phyloP scores from a whole-genome alignment of 2,329 filamentous ascomycete species.

The Fusarium pseudograminearum region DNA sequence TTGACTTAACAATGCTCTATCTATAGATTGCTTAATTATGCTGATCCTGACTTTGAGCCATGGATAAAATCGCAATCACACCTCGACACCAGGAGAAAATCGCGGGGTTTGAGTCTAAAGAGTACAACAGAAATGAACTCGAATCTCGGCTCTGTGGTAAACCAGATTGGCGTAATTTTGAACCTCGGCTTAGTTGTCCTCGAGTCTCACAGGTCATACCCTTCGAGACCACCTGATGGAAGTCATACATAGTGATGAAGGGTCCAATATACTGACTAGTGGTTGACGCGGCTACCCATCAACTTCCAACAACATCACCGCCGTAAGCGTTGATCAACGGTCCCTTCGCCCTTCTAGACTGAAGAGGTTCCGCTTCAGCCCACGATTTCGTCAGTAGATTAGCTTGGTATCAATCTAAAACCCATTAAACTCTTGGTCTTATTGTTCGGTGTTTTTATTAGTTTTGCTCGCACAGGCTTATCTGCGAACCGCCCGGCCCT shows the following conservation, averaged over 20 bases:
- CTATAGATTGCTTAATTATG: slow-evolving; percentile 23
- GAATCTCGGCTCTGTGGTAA: slow-evolving; percentile 28
- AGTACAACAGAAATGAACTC: slow-evolving; percentile 11
- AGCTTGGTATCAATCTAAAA: slow-evolving; percentile 15
- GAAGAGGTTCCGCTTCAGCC: slow-evolving; percentile 3
- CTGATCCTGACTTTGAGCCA: neutral
- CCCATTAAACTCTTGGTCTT: slow-evolving; percentile 14
- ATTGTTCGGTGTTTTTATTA: slow-evolving; percentile 11
- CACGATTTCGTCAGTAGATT: neutral
- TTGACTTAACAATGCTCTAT: slow-evolving; percentile 11
- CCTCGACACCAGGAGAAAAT: neutral
- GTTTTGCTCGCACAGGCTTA: slow-evolving; percentile 31
- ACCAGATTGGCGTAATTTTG: slow-evolving; percentile 15
- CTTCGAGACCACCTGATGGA: neutral
- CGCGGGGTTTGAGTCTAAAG: neutral
- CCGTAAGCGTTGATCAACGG: slow-evolving; percentile 33
- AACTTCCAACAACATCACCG: slow-evolving; percentile 32
- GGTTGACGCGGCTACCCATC: slow-evolving; percentile 38
- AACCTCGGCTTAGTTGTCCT: slow-evolving; percentile 15
- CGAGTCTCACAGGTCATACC: slow-evolving; percentile 3
- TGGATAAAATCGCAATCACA: neutral
- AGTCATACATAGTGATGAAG: neutral
- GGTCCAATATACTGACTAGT: neutral
- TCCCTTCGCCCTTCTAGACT: slow-evolving; percentile 3
- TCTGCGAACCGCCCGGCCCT: slow-evolving; percentile 23